A percentile compares a stretch with the other conserved stretches of the same genome.
phyloP scores from a whole-genome alignment of 768 basidiomycete species.

The Tylopilus intermedius region DNA sequence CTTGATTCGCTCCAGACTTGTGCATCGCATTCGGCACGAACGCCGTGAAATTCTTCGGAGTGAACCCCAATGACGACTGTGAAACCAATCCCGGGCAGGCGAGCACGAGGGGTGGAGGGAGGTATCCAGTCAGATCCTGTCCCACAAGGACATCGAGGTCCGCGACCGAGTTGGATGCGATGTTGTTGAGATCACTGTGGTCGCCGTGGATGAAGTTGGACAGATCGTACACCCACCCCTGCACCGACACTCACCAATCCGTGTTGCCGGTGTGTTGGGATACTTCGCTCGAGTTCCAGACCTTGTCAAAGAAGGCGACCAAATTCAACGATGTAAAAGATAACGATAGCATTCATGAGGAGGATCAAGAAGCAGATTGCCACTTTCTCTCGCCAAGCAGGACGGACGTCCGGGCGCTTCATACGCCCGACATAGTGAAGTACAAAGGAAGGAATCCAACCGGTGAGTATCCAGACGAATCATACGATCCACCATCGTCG shows the following conservation, averaged over 20 bases:
- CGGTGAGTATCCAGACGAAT: constrained; percentile 74
- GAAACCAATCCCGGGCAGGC: constrained; percentile 74
- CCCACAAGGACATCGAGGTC: constrained; percentile 72
- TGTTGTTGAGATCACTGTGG: constrained; percentile 69
- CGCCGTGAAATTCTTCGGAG: constrained; percentile 60
- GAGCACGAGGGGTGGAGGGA: constrained; percentile 72
- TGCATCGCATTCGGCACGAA: constrained; percentile 66
- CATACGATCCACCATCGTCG: constrained; percentile 57
- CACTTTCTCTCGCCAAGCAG: constrained; percentile 93
- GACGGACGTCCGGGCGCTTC: constrained; percentile 82
- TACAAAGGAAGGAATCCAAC: constrained; percentile 83
- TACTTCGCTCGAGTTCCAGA: constrained; percentile 71
- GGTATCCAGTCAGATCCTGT: constrained; percentile 80
- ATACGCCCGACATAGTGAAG: constrained; percentile 70
- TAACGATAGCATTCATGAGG: constrained; percentile 65
- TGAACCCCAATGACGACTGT: constrained; percentile 45
- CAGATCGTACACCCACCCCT: constrained; percentile 82
- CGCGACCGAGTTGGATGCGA: constrained; percentile 59
- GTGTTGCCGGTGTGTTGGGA: constrained; percentile 61
- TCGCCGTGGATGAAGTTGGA: constrained; percentile 76
- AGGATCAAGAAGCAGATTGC: constrained; percentile 84
- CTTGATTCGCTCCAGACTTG: constrained; percentile 56
- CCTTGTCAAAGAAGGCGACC: constrained; percentile 86
- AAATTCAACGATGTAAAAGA: constrained; percentile 89
- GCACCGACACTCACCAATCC: constrained; percentile 83